Base-by-base conservation (phyloP, 441 rosid species). In the Erysimum pusillum region DNA sequence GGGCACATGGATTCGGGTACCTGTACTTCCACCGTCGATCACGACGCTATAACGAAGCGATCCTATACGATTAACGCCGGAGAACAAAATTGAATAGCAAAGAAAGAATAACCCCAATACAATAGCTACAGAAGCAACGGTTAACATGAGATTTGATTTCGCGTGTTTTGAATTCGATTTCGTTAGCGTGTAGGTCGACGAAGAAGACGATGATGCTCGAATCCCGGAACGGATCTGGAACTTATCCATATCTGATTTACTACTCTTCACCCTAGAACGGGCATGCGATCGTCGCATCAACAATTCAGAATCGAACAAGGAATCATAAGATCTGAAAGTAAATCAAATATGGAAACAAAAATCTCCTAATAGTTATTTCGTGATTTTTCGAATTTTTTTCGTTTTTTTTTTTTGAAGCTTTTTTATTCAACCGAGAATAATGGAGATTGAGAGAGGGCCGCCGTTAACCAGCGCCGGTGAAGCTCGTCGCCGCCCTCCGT, bases 21-120 rank as follows among this genome's bases (percentile, higher is more conserved):
- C 99, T 0, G 99, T 91, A 65, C 99, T 95, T 42, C 99, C 99
- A 0, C 97, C 99, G 57, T 95, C 99, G 70, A 95, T 83, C 56
- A 95, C 79, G 60, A 92, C 78, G 51, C 87, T 80, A 77, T 86
- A 92, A 42, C 78, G 77, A 51, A 76, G 67, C 71, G 65, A 39
- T 6, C 78, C 71, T 61, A 5, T 45, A 28, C 17, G 34, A 41
- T 39, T 80, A 9, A 44, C 63, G 1, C 39, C 32, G 73, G 80
- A 32, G 59, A 74, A 63, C 35, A 83, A n/a, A 80, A 91, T 58
- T 14, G 76, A 72, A 56, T 80, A 81, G 58, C 77, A 84, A 31
- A 76, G 82, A 31, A 73, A 65, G 46, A 90, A 46, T 10, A 84
- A 54, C 3, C 83, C 82, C 12, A 88, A 17, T 0, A 69, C 18